Evolutionary conservation across 805 yeast species (phyloP).

Genomic region (Spathaspora girioi): DNA sequence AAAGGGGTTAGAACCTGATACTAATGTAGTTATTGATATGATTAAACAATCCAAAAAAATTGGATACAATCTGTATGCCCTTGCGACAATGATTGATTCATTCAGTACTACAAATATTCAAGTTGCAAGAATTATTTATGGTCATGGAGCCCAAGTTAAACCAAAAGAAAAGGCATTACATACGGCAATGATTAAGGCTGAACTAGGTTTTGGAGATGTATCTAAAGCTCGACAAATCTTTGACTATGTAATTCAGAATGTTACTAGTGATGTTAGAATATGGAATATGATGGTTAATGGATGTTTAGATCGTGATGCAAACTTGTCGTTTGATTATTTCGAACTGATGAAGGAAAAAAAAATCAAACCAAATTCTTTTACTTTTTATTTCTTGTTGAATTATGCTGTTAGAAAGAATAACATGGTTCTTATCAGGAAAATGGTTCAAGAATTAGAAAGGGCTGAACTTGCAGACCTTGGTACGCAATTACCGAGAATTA

Average conservation of each 20-base stretch:
- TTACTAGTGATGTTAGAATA: conserved; percentile 32
- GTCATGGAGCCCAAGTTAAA: conserved; percentile 24
- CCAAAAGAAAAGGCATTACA: conserved; percentile 33
- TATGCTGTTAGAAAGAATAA: conserved; percentile 34
- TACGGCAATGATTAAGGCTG: conserved; percentile 47
- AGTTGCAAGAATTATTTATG: conserved; percentile 51
- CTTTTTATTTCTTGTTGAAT: conserved; percentile 45
- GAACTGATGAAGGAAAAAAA: conserved; percentile 25
- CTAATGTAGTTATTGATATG: conserved; percentile 36
- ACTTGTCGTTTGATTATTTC: conserved; percentile 40
- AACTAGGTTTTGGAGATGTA: conserved; percentile 38
- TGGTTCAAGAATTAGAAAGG: conserved; percentile 36
- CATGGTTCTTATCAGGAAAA: conserved; percentile 24
- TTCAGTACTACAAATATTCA: conserved; percentile 46
- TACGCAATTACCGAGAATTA: conserved; percentile 32
- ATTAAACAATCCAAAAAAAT: conserved; percentile 27
- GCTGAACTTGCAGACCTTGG: conserved; percentile 26
- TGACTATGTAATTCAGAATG: conserved; percentile 27
- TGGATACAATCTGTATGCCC: conserved; percentile 41
- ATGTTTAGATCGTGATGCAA: conserved; percentile 27
- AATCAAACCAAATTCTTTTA: conserved; percentile 44
- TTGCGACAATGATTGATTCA: conserved; percentile 52
- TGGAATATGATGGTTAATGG: conserved; percentile 39
- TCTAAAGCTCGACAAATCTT: conserved; percentile 29
- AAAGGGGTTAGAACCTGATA: conserved; percentile 41